These are phyloP conservation scores for Theobroma grandiflorum DNA, from an alignment of 441 rosid genomes.

Conservation along the genomic window DNA sequence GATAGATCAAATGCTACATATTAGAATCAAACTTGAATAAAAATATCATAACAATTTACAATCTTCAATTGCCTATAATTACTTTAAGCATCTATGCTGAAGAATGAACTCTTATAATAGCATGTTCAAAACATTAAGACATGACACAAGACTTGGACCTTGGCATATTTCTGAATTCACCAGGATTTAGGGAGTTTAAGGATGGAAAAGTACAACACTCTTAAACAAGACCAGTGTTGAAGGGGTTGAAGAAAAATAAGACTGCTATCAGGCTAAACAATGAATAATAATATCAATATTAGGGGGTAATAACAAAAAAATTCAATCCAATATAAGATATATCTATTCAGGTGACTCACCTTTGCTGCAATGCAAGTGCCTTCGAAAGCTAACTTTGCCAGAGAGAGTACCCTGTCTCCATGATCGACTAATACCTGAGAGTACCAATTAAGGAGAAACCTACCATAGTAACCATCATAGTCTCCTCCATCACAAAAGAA, in stretches of 20 bases:
- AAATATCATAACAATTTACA: constrained; percentile 9
- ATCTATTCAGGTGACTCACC: constrained; percentile 51
- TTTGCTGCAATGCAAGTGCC: constrained; percentile 77
- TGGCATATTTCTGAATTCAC: background rate
- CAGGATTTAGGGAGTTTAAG: background rate
- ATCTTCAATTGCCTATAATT: background rate
- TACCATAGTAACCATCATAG: constrained; percentile 87
- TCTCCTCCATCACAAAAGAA: constrained; percentile 99
- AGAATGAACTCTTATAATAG: background rate
- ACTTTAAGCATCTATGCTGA: constrained; percentile 11
- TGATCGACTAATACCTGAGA: constrained; percentile 84
- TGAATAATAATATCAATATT: constrained; percentile 19
- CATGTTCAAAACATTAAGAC: constrained; percentile 9
- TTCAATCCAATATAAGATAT: constrained; percentile 12
- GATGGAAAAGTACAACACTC: background rate
- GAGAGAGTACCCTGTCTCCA: constrained; percentile 78
- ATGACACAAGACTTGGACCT: background rate
- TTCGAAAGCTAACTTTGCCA: constrained; percentile 90
- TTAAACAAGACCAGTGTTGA: background rate
- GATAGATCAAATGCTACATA: background rate
- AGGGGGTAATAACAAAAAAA: constrained; percentile 13
- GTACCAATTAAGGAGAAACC: constrained; percentile 97
- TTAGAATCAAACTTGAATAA: constrained; percentile 16
- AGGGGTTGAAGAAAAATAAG: constrained; percentile 5
- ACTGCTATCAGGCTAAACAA: constrained; percentile 9